Percentiles rank a stretch among this genome's conserved stretches.
These are phyloP conservation scores for Sporothrix pseudoabietina DNA, from an alignment of 2,329 filamentous ascomycete species.

Conservation along the genomic window DNA sequence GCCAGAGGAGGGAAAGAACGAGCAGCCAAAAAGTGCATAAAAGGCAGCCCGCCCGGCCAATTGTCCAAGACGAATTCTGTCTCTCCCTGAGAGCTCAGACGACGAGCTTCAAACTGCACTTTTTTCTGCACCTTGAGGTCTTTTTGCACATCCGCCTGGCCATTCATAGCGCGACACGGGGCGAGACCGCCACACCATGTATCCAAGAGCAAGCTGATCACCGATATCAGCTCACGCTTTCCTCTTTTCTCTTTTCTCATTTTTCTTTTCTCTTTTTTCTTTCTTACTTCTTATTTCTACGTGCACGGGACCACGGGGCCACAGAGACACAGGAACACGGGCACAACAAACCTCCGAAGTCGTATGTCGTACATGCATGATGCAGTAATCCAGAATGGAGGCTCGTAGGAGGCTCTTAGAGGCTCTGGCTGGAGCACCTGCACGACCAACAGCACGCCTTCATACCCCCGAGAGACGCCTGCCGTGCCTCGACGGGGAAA, in stretches of 20 bases:
- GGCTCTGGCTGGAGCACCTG: neutral
- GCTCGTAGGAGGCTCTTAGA: neutral
- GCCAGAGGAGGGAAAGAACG: neutral
- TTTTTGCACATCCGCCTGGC: neutral
- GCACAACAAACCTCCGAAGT: neutral
- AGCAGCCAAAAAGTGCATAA: neutral
- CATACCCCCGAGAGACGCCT: neutral
- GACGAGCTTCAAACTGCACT: neutral
- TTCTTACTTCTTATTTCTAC: neutral
- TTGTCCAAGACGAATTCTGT: neutral
- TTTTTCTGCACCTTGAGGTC: neutral
- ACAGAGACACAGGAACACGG: neutral
- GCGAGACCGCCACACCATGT: neutral
- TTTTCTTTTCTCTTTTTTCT: neutral
- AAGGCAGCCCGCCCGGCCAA: neutral
- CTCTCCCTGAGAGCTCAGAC: neutral
- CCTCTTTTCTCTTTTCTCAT: neutral
- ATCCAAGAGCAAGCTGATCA: neutral
- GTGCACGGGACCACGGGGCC: neutral
- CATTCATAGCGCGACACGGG: neutral
- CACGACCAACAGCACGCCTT: neutral
- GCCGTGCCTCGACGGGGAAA: slow-evolving; percentile 5
- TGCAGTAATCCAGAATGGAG: neutral
- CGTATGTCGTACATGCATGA: neutral
- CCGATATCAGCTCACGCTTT: neutral